phyloP scores from a whole-genome alignment of 306 rosid species.

The Cicer yamashitae region DNA sequence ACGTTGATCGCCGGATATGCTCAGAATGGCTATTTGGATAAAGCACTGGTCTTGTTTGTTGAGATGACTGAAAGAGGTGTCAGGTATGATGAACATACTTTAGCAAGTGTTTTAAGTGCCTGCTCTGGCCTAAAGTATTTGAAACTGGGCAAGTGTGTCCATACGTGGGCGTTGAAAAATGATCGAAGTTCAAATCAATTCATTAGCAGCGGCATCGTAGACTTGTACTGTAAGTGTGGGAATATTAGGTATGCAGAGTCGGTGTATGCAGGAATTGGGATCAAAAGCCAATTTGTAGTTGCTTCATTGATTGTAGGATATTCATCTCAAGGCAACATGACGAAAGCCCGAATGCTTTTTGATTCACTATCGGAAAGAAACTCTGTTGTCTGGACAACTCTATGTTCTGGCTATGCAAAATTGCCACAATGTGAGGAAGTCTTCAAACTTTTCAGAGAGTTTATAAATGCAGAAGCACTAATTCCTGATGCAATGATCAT shows the following conservation, averaged over 20 bases:
- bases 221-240: conserved; percentile 74
- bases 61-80: conserved; percentile 60
- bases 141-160: conserved; percentile 67
- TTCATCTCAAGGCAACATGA: conserved; percentile 72
- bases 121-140: conserved; percentile 62
- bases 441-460: conserved; percentile 65
- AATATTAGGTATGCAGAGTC: conserved; percentile 69
- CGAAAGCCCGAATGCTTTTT: conserved; percentile 63
- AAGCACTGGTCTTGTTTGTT: conserved; percentile 60
- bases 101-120: conserved; percentile 72
- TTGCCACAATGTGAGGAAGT: conserved; percentile 64
- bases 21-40: conserved; percentile 64
- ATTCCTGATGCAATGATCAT: conserved; percentile 61
- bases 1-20: conserved; percentile 74
- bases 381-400: conserved; percentile 71
- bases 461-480: conserved; percentile 44
- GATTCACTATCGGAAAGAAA: conserved; percentile 63
- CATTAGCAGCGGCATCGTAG: conserved; percentile 71
- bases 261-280: conserved; percentile 47
- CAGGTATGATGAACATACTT: conserved; percentile 66
- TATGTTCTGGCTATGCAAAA: conserved; percentile 74
- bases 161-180: conserved; percentile 68
- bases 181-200: conserved; percentile 58
- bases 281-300: conserved; percentile 52
- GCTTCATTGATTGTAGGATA: conserved; percentile 68